phyloP scores from a whole-genome alignment of 2,329 filamentous ascomycete species.

The Lachnellula hyalina region DNA sequence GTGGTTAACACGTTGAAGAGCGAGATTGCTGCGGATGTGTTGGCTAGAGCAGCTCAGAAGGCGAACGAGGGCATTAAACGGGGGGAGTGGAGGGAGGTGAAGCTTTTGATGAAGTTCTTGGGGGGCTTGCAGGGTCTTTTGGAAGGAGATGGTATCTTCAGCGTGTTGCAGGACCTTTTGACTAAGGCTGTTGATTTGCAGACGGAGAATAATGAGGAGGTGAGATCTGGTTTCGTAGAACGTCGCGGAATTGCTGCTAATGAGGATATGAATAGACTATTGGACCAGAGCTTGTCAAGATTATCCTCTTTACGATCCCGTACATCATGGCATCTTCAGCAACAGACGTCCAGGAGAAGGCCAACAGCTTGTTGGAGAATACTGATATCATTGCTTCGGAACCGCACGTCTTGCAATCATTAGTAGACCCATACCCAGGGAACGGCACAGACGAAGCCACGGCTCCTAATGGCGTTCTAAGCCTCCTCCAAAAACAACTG shows the following conservation, averaged over 20 bases:
- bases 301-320: conserved; percentile 89
- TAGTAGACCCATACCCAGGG: conserved; percentile 79
- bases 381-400: conserved; percentile 92
- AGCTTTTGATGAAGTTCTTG: conserved; percentile 83
- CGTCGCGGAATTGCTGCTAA: conserved; percentile 5
- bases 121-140: conserved; percentile 78
- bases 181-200: conserved; percentile 86
- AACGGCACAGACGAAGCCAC: conserved; percentile 59
- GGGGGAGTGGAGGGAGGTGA: conserved; percentile 86
- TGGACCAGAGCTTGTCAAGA: conserved; percentile 86
- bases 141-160: conserved; percentile 79
- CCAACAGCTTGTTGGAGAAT: conserved; percentile 78
- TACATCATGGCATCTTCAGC: conserved; percentile 77
- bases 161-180: conserved; percentile 85
- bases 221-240: conserved; percentile 41
- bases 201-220: conserved; percentile 87
- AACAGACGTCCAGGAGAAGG: conserved; percentile 65
- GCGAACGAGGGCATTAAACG: conserved; percentile 62
- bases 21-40: conserved; percentile 66
- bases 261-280: conserved; percentile 44
- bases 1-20: conserved; percentile 73
- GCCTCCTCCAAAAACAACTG: conserved; percentile 79
- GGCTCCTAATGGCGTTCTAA: conserved; percentile 66
- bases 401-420: conserved; percentile 73
- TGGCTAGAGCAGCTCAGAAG: conserved; percentile 55